Evolutionary conservation across 441 rosid species (phyloP).

Genomic region (Syzygium malaccense): DNA sequence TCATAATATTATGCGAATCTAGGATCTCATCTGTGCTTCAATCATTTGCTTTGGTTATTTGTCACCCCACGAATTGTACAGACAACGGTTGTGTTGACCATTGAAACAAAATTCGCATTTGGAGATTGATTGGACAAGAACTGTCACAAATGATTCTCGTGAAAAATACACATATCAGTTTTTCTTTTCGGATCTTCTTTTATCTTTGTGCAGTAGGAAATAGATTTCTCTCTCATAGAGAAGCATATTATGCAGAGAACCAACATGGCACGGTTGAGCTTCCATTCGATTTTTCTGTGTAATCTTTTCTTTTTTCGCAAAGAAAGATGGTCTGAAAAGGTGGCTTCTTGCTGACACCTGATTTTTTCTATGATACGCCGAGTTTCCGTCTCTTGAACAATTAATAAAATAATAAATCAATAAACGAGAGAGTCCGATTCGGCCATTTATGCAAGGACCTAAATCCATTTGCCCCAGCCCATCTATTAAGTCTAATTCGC

Average conservation of each 20-base stretch:
- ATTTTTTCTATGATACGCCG: not conserved
- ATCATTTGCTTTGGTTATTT: not conserved
- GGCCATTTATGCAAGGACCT: not conserved
- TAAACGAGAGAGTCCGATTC: not conserved
- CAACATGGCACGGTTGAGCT: accelerated
- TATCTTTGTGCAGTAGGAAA: accelerated
- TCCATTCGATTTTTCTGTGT: not conserved
- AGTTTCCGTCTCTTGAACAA: not conserved
- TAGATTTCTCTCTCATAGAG: not conserved
- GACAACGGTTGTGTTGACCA: accelerated
- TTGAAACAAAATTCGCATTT: not conserved
- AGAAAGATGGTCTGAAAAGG: not conserved
- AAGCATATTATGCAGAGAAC: accelerated
- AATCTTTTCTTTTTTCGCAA: not conserved
- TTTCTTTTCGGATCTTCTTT: not conserved
- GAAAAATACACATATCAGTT: not conserved
- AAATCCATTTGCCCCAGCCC: not conserved
- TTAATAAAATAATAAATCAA: not conserved
- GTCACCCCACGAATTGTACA: not conserved
- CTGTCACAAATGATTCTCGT: accelerated
- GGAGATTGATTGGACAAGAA: not conserved
- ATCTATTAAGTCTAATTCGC: not conserved
- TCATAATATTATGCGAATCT: not conserved
- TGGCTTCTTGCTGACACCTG: not conserved
- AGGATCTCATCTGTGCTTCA: not conserved